A percentile compares a stretch with the other conserved stretches of the same genome.
phyloP scores from a whole-genome alignment of 2,329 filamentous ascomycete genomes.

The Colletotrichum ledebouriae region DNA sequence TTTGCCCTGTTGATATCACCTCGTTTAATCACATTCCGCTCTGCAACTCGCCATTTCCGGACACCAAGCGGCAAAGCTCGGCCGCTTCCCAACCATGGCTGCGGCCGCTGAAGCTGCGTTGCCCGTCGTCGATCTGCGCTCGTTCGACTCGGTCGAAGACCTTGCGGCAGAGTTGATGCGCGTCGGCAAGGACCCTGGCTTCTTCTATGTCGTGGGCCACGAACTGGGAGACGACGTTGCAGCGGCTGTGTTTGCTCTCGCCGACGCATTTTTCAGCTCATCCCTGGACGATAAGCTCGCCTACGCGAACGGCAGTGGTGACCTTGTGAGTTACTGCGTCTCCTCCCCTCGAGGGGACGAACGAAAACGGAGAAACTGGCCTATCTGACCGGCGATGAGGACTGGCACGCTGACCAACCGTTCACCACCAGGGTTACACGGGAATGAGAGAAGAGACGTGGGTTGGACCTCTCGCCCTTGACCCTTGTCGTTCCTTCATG shows the following conservation, averaged over 20 bases:
- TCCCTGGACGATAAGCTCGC: slow-evolving; percentile 23
- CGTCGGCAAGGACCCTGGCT: slow-evolving; percentile 42
- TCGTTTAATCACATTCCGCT: neutral
- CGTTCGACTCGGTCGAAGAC: slow-evolving; percentile 24
- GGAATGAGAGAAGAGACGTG: slow-evolving; percentile 43
- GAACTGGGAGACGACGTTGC: slow-evolving; percentile 37
- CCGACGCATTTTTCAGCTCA: slow-evolving; percentile 36
- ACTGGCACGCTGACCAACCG: neutral
- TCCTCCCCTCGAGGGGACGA: neutral
- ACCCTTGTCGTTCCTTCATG: neutral
- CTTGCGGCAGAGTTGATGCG: slow-evolving; percentile 40
- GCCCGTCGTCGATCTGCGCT: slow-evolving; percentile 36
- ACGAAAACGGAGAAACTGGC: neutral
- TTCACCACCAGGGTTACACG: slow-evolving; percentile 38
- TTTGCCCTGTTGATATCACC: neutral
- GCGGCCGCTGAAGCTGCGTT: slow-evolving; percentile 20
- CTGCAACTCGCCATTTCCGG: slow-evolving; percentile 3
- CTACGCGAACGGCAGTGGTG: slow-evolving; percentile 39
- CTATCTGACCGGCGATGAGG: neutral
- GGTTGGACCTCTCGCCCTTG: neutral
- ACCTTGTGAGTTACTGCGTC: slow-evolving; percentile 30
- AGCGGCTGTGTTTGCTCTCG: slow-evolving; percentile 35
- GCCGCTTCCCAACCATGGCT: slow-evolving; percentile 17
- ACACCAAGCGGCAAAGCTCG: too few relatives aligned
- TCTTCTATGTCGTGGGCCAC: slow-evolving; percentile 43